Evolutionary conservation across 768 basidiomycete species (phyloP), one percentile per base, ranked within the genome.

Genomic region (Trametes gibbosa): DNA sequence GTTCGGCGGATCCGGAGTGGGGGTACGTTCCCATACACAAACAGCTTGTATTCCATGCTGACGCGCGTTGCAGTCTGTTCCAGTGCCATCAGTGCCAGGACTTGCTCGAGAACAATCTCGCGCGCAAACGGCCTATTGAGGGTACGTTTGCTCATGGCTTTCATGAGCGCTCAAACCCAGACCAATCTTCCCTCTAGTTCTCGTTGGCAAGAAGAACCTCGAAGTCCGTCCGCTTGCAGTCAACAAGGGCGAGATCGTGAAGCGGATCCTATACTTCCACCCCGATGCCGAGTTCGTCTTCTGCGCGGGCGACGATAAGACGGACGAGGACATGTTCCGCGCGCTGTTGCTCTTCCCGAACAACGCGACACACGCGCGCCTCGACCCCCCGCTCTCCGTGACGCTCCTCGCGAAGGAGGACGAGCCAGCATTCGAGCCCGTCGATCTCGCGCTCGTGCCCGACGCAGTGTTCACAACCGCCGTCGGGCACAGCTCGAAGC

Each of bases 271-370:
- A 56, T 98, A 95, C 80, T 78, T 87, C 73, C 89, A 98, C 79
- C 91, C 95, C 2, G 93, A 96, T 59, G 87, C 92, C 45, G 92
- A 97, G 71, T 95, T 98, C 69, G 81, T 98, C 72, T 96, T 98
- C 78, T 99, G 96, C 70, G 96, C 95, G 1, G 96, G 96, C 45
- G 96, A 99, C 68, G 96, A 99, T 78, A 99, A 98, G 91, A 95
- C 95, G 48, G 94, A 98, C 77, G 96, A 99, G 76, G 96, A 99
- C 77, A 99, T 99, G 96, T 98, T 98, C 89, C 88, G 95, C 64
- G 82, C 92, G 0, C 79, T 96, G 0, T 80, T 84, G 23, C 80
- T 84, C 34, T 89, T 90, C 76, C 72, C 77, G 37, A 68, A 63
- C 45, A 41, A 43, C 35, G 56, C 63, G 55, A 63, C 64, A 24